A percentile compares a stretch with the other conserved stretches of the same genome.
Evolutionary conservation across 2,329 filamentous ascomycete species (phyloP).

Genomic region (Fusarium humuli): DNA sequence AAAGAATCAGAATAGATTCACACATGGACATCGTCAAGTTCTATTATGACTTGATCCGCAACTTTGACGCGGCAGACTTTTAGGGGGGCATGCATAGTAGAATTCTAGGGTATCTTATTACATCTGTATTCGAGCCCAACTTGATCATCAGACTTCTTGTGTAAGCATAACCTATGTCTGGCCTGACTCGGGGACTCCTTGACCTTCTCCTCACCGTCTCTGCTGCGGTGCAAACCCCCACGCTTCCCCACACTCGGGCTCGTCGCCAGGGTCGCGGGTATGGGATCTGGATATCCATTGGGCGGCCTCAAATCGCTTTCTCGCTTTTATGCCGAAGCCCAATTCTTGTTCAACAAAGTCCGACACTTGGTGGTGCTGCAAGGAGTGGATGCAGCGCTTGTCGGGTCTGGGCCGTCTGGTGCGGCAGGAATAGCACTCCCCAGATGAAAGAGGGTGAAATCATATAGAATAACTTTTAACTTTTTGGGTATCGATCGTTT

Average conservation of each 20-base stretch:
- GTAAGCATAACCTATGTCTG: slow-evolving; percentile 1
- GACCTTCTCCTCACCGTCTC: slow-evolving; percentile 13
- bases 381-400: background rate
- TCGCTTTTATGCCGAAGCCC: background rate
- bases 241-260: slow-evolving; percentile 26
- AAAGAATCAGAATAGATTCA: slow-evolving; percentile 53
- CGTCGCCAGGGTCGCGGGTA: background rate
- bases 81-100: slow-evolving; percentile 5
- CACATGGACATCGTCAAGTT: slow-evolving; percentile 58
- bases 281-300: background rate
- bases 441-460: no score
- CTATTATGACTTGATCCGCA: slow-evolving; percentile 58
- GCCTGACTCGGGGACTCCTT: background rate
- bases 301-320: slow-evolving; percentile 4
- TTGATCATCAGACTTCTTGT: slow-evolving; percentile 1
- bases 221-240: slow-evolving; percentile 9
- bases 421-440: background rate
- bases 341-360: background rate
- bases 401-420: background rate
- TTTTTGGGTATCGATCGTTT: slow-evolving; percentile 1
- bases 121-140: background rate
- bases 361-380: background rate
- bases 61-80: slow-evolving; percentile 56
- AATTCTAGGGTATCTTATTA: slow-evolving; percentile 8
- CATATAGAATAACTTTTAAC: slow-evolving; percentile 1